These are phyloP conservation scores for Arthrobotrys entomopaga DNA, from an alignment of 2,329 filamentous ascomycete genomes.

Conservation along the genomic window DNA sequence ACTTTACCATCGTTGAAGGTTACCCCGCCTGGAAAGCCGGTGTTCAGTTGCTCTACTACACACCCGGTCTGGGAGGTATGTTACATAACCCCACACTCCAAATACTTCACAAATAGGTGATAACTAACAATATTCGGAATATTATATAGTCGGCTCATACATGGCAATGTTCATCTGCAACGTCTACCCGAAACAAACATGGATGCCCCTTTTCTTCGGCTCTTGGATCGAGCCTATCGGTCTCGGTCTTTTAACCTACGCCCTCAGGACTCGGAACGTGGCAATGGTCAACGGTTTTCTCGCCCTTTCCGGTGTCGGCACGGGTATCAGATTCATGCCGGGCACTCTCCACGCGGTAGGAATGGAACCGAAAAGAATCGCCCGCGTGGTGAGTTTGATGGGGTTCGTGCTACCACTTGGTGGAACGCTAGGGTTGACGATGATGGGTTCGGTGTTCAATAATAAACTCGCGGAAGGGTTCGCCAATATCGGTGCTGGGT, in stretches of 20 bases:
- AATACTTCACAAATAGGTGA: not conserved
- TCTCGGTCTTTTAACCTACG: conserved; percentile 70
- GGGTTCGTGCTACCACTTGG: conserved; percentile 72
- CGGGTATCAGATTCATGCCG: conserved; percentile 74
- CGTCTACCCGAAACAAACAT: conserved; percentile 71
- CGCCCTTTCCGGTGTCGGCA: conserved; percentile 71
- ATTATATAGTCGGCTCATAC: conserved; percentile 66
- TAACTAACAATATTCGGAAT: not conserved
- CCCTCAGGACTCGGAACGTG: conserved; percentile 66
- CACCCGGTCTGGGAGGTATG: conserved; percentile 70
- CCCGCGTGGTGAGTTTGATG: conserved; percentile 71
- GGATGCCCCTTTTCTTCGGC: conserved; percentile 69
- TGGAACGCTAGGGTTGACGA: conserved; percentile 72
- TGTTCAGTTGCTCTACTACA: conserved; percentile 71
- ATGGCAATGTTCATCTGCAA: conserved; percentile 71
- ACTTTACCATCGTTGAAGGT: conserved; percentile 72
- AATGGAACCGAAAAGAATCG: conserved; percentile 69
- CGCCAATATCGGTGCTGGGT: conserved; percentile 61
- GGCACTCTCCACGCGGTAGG: conserved; percentile 72
- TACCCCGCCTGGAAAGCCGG: conserved; percentile 67
- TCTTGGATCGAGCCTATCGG: conserved; percentile 70
- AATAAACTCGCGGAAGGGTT: conserved; percentile 64
- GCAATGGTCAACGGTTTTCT: conserved; percentile 73
- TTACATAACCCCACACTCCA: not conserved
- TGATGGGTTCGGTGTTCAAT: conserved; percentile 77